Conservation (phyloP, 208 protist genomes). For the Angomonas deanei region DNA sequence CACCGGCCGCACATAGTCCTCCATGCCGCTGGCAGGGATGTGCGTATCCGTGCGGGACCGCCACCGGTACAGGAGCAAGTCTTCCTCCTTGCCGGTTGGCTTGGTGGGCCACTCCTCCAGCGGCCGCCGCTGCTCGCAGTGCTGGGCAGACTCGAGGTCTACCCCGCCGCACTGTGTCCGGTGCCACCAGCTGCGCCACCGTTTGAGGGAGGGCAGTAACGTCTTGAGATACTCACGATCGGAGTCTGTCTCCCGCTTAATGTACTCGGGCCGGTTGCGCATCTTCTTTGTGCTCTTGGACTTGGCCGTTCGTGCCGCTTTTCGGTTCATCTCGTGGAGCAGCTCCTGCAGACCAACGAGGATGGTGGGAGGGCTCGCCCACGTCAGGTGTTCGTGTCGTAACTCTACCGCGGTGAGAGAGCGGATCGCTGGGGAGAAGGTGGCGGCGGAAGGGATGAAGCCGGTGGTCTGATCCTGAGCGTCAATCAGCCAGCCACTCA, state of each 20-base stretch:
- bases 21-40: conserved; percentile 70
- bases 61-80: conserved; percentile 74
- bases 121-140: conserved; percentile 23
- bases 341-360: conserved; percentile 59
- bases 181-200: conserved; percentile 75
- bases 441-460: conserved; percentile 54
- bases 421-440: conserved; percentile 30
- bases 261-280: conserved; percentile 46
- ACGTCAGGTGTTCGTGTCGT: conserved; percentile 50
- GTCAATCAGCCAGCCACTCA: conserved; percentile 68
- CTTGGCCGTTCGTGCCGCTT: conserved; percentile 17
- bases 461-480: conserved; percentile 54
- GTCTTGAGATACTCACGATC: conserved; percentile 46
- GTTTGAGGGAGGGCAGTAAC: conserved; percentile 44
- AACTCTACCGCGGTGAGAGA: conserved; percentile 27
- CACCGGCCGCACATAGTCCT: conserved; percentile 67
- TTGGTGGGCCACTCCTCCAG: conserved; percentile 48
- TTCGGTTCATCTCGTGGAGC: conserved; percentile 40
- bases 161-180: conserved; percentile 49
- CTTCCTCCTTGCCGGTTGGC: conserved; percentile 23
- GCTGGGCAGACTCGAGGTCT: conserved; percentile 9
- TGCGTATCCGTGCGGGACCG: conserved; percentile 47
- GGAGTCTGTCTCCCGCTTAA: conserved; percentile 22
- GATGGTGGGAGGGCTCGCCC: conserved; percentile 52
- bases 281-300: conserved; percentile 25